Evolutionary conservation across 768 basidiomycete genomes (phyloP).

Genomic region (Termitomyces heimii): DNA sequence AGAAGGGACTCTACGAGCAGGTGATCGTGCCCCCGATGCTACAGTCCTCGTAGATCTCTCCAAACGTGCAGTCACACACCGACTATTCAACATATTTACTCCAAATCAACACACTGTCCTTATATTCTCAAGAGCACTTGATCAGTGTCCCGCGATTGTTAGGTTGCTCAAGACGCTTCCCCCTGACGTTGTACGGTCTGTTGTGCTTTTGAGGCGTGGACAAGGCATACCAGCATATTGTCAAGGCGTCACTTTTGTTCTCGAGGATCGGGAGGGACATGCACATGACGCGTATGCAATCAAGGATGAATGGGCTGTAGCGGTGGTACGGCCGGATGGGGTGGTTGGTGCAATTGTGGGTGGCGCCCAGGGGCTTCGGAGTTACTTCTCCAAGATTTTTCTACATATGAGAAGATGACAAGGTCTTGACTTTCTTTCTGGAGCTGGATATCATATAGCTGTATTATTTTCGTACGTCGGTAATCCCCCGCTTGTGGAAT

Average conservation of each 20-base stretch:
- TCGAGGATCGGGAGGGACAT: conserved; percentile 20
- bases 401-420: not conserved
- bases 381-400: conserved; percentile 29
- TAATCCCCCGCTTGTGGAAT: not conserved
- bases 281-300: conserved; percentile 34
- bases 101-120: conserved; percentile 34
- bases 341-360: conserved; percentile 34
- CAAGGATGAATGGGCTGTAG: conserved; percentile 23
- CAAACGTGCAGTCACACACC: conserved; percentile 1
- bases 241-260: conserved; percentile 26
- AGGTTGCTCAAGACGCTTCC: conserved; percentile 12
- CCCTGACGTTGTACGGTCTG: conserved; percentile 18
- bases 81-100: conserved; percentile 29
- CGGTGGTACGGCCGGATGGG: conserved; percentile 41
- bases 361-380: conserved; percentile 22
- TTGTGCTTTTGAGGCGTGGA: conserved; percentile 21
- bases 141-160: conserved; percentile 14
- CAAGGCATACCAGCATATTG: conserved; percentile 18
- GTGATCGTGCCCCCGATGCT: conserved; percentile 41
- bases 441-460: not conserved
- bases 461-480: not conserved
- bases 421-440: not conserved
- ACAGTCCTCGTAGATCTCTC: conserved; percentile 22
- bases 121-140: conserved; percentile 24
- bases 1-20: conserved; percentile 27